These are phyloP conservation scores for Medicago lupulina DNA, from an alignment of 306 rosid genomes.

Conservation along the genomic window DNA sequence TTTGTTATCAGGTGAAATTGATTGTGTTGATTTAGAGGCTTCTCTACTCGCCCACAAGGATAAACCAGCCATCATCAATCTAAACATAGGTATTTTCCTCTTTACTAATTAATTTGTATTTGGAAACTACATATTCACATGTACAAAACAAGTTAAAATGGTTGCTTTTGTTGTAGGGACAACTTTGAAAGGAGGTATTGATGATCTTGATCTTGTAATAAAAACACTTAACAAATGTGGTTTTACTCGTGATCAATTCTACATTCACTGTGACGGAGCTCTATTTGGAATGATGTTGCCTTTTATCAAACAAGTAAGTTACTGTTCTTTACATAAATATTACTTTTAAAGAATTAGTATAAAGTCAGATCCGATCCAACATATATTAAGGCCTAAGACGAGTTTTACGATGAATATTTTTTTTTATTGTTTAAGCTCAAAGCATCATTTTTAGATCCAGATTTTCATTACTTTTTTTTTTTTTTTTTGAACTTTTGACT, in stretches of 20 bases:
- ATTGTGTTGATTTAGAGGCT: slow-evolving; percentile 54
- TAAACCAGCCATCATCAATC: background rate
- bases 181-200: slow-evolving; percentile 40
- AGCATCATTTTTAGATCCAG: no score
- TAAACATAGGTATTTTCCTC: background rate
- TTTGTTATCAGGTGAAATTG: slow-evolving; percentile 67
- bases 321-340: background rate
- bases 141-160: no score
- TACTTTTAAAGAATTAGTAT: no score
- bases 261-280: slow-evolving; percentile 38
- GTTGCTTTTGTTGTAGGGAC: slow-evolving; percentile 49
- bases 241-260: slow-evolving; percentile 31
- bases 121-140: background rate
- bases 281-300: slow-evolving; percentile 30
- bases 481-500: no score
- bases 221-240: slow-evolving; percentile 53
- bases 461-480: no score
- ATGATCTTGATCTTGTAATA: slow-evolving; percentile 55
- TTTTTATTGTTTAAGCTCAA: no score
- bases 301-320: slow-evolving; percentile 24
- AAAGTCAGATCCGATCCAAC: background rate
- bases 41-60: slow-evolving; percentile 42
- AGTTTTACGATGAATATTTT: no score
- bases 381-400: no score
- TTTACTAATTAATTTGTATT: background rate